These are phyloP conservation scores for Exophiala mesophila DNA, from an alignment of 2,329 filamentous ascomycete genomes.

Conservation along the genomic window DNA sequence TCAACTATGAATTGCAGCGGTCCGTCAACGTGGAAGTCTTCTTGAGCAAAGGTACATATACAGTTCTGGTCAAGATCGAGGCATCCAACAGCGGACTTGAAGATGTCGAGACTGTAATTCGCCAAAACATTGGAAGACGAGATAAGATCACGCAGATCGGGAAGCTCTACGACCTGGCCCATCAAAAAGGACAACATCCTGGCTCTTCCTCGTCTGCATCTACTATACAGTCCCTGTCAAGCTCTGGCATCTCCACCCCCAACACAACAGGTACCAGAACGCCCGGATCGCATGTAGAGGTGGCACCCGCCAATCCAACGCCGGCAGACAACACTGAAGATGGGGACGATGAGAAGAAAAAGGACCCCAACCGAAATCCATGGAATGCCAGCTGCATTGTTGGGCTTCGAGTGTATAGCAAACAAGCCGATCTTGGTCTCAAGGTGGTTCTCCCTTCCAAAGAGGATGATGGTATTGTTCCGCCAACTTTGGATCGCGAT, in stretches of 20 bases:
- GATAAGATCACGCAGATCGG: constrained; percentile 62
- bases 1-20: constrained; percentile 59
- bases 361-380: constrained; percentile 35
- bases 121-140: constrained; percentile 58
- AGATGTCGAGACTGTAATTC: constrained; percentile 53
- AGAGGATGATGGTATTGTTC: constrained; percentile 29
- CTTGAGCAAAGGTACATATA: constrained; percentile 69
- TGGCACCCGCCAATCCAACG: constrained; percentile 30
- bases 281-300: background rate
- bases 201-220: constrained; percentile 2
- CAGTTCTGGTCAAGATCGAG: constrained; percentile 69
- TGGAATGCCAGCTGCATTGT: constrained; percentile 62
- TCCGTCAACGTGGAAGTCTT: constrained; percentile 73
- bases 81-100: constrained; percentile 55
- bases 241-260: constrained; percentile 22
- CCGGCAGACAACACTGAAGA: constrained; percentile 28
- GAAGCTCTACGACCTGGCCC: constrained; percentile 44
- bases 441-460: constrained; percentile 46
- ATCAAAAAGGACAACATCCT: constrained; percentile 37
- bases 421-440: constrained; percentile 41
- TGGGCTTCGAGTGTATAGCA: constrained; percentile 52
- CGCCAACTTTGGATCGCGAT: constrained; percentile 42
- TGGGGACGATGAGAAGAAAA: constrained; percentile 7
- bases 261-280: constrained; percentile 22
- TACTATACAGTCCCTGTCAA: constrained; percentile 7